A percentile compares a stretch with the other conserved stretches of the same genome.
Evolutionary conservation across 1,284 basidiomycete genomes (phyloP).

Genomic region (Volvariella surrecta): DNA sequence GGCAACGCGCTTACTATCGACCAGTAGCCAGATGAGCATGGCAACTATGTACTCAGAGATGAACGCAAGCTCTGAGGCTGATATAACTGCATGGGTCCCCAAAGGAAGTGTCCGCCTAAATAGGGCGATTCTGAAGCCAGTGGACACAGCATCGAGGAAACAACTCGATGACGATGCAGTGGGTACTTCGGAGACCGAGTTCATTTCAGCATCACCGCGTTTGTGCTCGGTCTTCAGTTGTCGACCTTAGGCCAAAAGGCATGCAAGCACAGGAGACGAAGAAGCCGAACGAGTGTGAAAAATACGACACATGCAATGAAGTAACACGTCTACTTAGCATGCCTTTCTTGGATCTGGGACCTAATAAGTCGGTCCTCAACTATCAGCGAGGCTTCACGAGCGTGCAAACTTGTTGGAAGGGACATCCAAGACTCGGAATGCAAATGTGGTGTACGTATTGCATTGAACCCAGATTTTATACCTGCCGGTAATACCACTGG

Average conservation of each 20-base stretch:
- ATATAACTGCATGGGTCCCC: conserved; percentile 22
- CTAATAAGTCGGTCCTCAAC: conserved; percentile 14
- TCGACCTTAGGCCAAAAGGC: neutral
- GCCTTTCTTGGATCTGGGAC: conserved; percentile 16
- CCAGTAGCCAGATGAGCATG: conserved; percentile 30
- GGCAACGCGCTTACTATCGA: conserved; percentile 31
- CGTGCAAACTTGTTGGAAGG: too few species aligned
- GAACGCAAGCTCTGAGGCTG: conserved; percentile 33
- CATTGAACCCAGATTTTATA: too few species aligned
- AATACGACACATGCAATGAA: conserved; percentile 29
- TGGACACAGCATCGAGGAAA: conserved; percentile 23
- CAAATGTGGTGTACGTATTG: too few species aligned
- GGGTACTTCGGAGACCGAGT: too few species aligned
- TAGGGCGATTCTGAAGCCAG: conserved; percentile 31
- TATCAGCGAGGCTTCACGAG: too few species aligned
- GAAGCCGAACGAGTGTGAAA: conserved; percentile 25
- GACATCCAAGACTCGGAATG: too few species aligned
- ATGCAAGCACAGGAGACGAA: conserved; percentile 12
- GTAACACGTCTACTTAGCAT: conserved; percentile 21
- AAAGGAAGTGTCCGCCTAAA: conserved; percentile 29
- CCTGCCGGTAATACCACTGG: too few species aligned
- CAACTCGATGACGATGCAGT: conserved; percentile 19
- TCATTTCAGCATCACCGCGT: neutral
- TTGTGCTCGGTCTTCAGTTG: neutral
- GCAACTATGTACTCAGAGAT: conserved; percentile 33